A percentile compares a stretch with the other conserved stretches of the same genome.
phyloP scores from a whole-genome alignment of 2,329 filamentous ascomycete species.

The Sporothrix brunneoviolacea region DNA sequence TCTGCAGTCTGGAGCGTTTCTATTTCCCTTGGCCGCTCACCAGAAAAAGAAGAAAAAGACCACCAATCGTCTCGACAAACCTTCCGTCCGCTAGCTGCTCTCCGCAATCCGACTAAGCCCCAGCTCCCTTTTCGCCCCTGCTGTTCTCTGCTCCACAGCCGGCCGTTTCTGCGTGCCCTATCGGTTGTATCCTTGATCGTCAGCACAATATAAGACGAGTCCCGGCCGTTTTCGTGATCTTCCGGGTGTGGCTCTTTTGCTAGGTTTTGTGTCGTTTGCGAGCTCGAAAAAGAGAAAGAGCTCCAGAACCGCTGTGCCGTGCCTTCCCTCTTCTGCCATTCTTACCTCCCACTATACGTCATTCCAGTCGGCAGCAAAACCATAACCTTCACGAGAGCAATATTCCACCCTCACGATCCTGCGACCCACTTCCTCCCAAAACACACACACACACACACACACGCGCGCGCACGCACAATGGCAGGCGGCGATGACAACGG shows the following conservation, averaged over 20 bases:
- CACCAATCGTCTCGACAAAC: conserved; percentile 3
- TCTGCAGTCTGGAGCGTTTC: too few species aligned
- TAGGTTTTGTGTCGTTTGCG: neutral
- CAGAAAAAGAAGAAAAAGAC: too few species aligned
- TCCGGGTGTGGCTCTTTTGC: neutral
- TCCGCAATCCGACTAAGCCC: conserved; percentile 10
- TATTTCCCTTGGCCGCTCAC: too few species aligned
- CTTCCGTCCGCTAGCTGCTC: conserved; percentile 15
- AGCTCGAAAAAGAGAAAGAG: neutral
- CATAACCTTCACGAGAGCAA: too few species aligned
- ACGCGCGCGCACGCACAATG: conserved; percentile 19
- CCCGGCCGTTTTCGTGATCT: conserved; percentile 11
- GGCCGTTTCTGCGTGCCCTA: conserved; percentile 7
- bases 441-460: conserved; percentile 6
- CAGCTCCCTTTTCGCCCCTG: conserved; percentile 11
- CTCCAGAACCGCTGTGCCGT: neutral
- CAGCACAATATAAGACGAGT: conserved; percentile 5
- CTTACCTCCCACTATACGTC: neutral
- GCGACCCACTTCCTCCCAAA: neutral
- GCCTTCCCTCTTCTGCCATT: too few species aligned
- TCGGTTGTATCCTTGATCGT: conserved; percentile 14
- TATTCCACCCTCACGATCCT: too few species aligned
- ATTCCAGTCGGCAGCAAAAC: neutral
- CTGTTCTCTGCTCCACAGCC: conserved; percentile 13
- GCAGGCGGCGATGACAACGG: conserved; percentile 31